These are phyloP conservation scores for Aspergillus mulundensis DNA, from an alignment of 495 filamentous ascomycete species.

Conservation along the genomic window DNA sequence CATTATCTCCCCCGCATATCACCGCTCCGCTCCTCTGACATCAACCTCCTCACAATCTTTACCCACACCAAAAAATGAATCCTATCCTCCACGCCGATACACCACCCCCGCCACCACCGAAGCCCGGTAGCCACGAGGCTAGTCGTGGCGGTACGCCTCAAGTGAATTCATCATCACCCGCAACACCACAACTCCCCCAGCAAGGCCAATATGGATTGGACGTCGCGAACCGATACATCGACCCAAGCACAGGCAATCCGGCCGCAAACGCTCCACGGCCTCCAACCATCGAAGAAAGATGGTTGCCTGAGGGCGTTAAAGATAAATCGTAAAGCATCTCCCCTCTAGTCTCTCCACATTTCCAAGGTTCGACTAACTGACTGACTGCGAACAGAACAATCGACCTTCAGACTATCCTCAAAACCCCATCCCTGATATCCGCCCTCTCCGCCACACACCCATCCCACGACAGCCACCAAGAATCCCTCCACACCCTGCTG, in stretches of 20 bases:
- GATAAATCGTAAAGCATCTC: slow-evolving; percentile 66
- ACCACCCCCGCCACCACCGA: slow-evolving; percentile 68
- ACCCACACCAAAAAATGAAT: slow-evolving; percentile 20
- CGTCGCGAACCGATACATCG: slow-evolving; percentile 13
- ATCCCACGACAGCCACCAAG: slow-evolving; percentile 48
- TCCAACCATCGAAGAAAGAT: slow-evolving; percentile 45
- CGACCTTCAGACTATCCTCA: slow-evolving; percentile 65
- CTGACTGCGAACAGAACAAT: slow-evolving; percentile 41
- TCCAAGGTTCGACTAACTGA: slow-evolving; percentile 13
- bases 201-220: slow-evolving; percentile 23
- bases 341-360: background rate
- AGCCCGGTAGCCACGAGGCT: slow-evolving; percentile 63
- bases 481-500: slow-evolving; percentile 55
- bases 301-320: slow-evolving; percentile 66
- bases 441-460: slow-evolving; percentile 61
- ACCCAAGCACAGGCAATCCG: slow-evolving; percentile 13
- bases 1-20: background rate
- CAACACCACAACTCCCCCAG: slow-evolving; percentile 27
- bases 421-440: slow-evolving; percentile 54
- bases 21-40: background rate
- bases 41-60: slow-evolving; percentile 1
- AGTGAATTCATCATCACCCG: slow-evolving; percentile 28
- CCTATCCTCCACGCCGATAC: slow-evolving; percentile 43
- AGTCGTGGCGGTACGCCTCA: slow-evolving; percentile 63
- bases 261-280: slow-evolving; percentile 26